Evolutionary conservation across 352 stramenopile species (phyloP), one percentile per base, ranked within the genome.

Genomic region (Globisporangium perplexum): DNA sequence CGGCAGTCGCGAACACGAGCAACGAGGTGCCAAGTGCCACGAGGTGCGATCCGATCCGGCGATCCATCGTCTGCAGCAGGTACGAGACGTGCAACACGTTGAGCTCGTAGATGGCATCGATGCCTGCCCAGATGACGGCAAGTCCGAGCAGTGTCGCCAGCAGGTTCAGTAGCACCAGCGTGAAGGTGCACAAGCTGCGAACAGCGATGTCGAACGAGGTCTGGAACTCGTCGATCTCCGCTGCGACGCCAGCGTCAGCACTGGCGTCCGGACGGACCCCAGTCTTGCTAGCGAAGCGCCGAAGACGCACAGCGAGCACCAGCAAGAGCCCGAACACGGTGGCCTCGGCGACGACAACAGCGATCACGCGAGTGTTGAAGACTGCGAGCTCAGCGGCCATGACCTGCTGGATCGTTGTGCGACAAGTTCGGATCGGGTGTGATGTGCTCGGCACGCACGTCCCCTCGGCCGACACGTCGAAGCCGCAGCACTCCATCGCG

Each of bases 71-170:
- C 1, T 63, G 66, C 12, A 90, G 47, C 26, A 88, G 28, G 26
- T 75, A 74, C 44, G 81, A 83, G 1, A 88, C 47, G 46, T 86
- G 77, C 15, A 90, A 62, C 30, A 92, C 68, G 49, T 88, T 91
- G 42, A 88, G 66, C 30, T 86, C 62, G 15, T 79, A 80, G 41
- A 88, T 60, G 0, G 69, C 59, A 50, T 91, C 81, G 14, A 86
- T 15, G 2, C 78, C 78, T 1, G 78, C 63, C 47, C 66, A 65
- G 31, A 83, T 42, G 2, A 82, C 51, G 4, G 72, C 43, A 31
- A 78, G 30, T 0, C 69, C 72, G 8, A 62, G 48, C 22, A 70
- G 60, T 17, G 56, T 60, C 15, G 48, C 65, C 15, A 23, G 18
- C 1, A 71, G 12, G 35, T 59, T 73, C 20, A 72, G 42, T 3